Conservation (phyloP, 2,329 filamentous ascomycete genomes). For the Calonectria crousiana region DNA sequence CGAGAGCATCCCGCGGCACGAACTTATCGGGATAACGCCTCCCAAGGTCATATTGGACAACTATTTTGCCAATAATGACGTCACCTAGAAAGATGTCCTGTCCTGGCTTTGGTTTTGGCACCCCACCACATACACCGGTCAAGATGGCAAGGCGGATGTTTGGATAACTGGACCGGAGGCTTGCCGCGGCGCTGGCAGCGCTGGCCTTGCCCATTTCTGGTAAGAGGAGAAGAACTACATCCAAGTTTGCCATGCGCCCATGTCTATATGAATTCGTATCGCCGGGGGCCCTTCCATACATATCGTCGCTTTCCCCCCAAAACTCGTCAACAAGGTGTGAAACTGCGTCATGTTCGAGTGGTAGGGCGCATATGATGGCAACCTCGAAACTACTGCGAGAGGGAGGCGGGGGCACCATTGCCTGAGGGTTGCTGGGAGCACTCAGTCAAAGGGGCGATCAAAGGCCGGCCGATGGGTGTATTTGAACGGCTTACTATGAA, state of each 20-base stretch:
- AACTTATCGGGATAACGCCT: constrained; percentile 41
- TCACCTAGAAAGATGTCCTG: constrained; percentile 47
- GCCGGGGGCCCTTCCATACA: neutral
- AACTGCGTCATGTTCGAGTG: neutral
- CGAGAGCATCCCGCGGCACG: constrained; percentile 37
- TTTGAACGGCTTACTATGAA: neutral
- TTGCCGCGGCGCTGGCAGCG: constrained; percentile 42
- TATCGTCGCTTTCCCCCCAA: neutral
- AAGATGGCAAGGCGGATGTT: constrained; percentile 49
- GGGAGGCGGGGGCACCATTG: neutral
- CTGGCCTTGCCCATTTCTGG: constrained; percentile 44
- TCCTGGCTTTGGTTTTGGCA: constrained; percentile 36
- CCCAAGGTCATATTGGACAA: constrained; percentile 48
- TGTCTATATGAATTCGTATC: constrained; percentile 38
- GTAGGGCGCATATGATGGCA: constrained; percentile 36
- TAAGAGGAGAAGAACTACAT: constrained; percentile 44
- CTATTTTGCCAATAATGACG: constrained; percentile 45
- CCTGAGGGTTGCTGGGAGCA: neutral
- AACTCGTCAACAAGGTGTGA: neutral
- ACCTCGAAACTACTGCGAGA: constrained; percentile 20
- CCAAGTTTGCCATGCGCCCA: constrained; percentile 39
- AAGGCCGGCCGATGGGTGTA: too few species aligned
- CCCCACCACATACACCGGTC: constrained; percentile 55
- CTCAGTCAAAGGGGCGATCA: too few species aligned
- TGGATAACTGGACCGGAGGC: constrained; percentile 48